These are phyloP conservation scores for Pyrus communis DNA, from an alignment of 306 rosid species.

Conservation along the genomic window DNA sequence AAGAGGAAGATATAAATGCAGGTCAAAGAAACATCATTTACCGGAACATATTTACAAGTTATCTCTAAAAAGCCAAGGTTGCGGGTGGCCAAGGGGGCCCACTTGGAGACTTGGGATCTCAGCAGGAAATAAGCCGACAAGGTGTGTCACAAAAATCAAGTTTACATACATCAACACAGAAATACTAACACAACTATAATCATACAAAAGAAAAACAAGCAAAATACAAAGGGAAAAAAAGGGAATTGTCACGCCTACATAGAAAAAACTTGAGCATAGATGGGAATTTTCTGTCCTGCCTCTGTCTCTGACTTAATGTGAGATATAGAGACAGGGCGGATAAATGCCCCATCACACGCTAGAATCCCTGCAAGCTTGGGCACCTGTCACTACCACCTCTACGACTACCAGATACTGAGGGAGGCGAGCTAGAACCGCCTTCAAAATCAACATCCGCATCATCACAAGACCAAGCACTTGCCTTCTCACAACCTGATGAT, in stretches of 20 bases:
- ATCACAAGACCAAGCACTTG: slow-evolving; percentile 26
- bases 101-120: too few species aligned
- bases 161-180: background rate
- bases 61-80: too few species aligned
- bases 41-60: too few species aligned
- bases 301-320: too few species aligned
- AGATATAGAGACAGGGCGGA: background rate
- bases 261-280: too few species aligned
- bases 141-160: background rate
- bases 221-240: background rate
- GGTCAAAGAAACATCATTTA: too few species aligned
- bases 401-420: slow-evolving; percentile 10
- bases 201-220: background rate
- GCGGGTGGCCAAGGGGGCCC: too few species aligned
- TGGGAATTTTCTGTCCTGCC: too few species aligned
- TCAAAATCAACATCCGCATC: slow-evolving; percentile 27
- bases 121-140: too few species aligned
- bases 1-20: too few species aligned
- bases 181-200: background rate
- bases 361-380: background rate
- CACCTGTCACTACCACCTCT: background rate
- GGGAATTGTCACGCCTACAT: background rate
- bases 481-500: slow-evolving; percentile 20
- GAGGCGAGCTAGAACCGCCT: slow-evolving; percentile 13
- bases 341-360: too few species aligned